Conservation (phyloP, 2,329 filamentous ascomycete species). For the Claviceps capensis region DNA sequence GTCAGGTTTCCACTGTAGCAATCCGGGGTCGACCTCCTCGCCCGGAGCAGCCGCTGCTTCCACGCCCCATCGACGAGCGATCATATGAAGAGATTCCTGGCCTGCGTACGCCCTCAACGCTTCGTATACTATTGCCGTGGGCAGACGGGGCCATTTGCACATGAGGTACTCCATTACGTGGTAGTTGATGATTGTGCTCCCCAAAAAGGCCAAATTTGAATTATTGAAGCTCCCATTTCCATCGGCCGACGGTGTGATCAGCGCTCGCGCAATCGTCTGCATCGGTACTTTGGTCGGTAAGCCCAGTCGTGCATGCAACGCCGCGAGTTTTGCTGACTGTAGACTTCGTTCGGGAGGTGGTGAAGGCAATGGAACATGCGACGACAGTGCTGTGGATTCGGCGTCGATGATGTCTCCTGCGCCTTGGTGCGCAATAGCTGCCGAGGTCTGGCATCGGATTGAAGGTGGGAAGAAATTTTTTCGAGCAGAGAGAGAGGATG, state of each 20-base stretch:
- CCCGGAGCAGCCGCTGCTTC: conserved; percentile 79
- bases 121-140: conserved; percentile 75
- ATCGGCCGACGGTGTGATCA: conserved; percentile 80
- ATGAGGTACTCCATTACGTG: conserved; percentile 81
- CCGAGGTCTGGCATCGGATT: conserved; percentile 22
- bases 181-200: conserved; percentile 72
- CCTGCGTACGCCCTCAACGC: conserved; percentile 78
- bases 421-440: conserved; percentile 11
- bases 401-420: conserved; percentile 10
- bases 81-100: conserved; percentile 53
- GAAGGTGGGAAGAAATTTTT: conserved; percentile 12
- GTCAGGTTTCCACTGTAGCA: conserved; percentile 62
- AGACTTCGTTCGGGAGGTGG: conserved; percentile 54
- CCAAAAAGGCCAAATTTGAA: conserved; percentile 64
- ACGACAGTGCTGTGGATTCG: conserved; percentile 7
- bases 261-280: conserved; percentile 70
- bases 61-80: conserved; percentile 82
- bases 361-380: conserved; percentile 43
- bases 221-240: conserved; percentile 76
- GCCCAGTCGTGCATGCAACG: conserved; percentile 77
- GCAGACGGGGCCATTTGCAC: conserved; percentile 80
- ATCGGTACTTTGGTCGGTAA: conserved; percentile 72
- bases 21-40: conserved; percentile 78
- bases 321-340: conserved; percentile 76
- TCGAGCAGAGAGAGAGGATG: conserved; percentile 12